Base-by-base conservation (phyloP, 164 flowering plant genomes). In the Piper betle region DNA sequence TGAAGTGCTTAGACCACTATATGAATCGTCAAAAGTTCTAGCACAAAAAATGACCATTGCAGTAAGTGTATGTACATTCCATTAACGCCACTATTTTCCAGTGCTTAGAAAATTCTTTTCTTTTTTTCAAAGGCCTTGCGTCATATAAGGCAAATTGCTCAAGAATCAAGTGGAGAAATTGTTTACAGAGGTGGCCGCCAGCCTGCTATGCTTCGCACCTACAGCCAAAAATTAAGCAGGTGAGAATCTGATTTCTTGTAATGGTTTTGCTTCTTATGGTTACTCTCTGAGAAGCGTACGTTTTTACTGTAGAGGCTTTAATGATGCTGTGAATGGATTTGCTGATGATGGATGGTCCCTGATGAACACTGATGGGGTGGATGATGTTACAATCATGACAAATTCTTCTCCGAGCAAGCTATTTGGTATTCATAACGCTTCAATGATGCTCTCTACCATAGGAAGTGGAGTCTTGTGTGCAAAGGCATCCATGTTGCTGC, bases 401-500 rank as follows among this genome's bases (percentile, higher is more conserved):
- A 94, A 94, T 68, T 83, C 96, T 46, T 81, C 84, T 60, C 93
- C 93, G 25, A 82, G 83, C 33, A 94, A 94, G 74, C 65, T 88
- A 46, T 73, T 81, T 81, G 92, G 86, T 43, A 73, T 70, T 53
- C 33, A 25, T 25, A 25, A 25, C 33, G 1, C 33, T 25, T 25
- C 33, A 25, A 25, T 25, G 33, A 2, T 25, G 1, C 87, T 81
- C 68, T 72, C 80, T 68, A 65, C 87, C 48, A 84, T 79, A 64
- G 60, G 72, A 7, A 86, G 78, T 79, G 97, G 91, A 42, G 84
- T 94, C 50, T 66, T 94, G 58, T 94, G 99, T 78, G 99, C 99
- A 33, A 88, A 83, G 76, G 97, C 97, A 58, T 91, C 99, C 53
- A 94, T 94, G 99, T 93, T 94, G 58, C 73, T 94, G 59, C 97